These are phyloP conservation scores for Artemisia princeps DNA, from an alignment of 140 eudicot genomes.

Conservation along the genomic window DNA sequence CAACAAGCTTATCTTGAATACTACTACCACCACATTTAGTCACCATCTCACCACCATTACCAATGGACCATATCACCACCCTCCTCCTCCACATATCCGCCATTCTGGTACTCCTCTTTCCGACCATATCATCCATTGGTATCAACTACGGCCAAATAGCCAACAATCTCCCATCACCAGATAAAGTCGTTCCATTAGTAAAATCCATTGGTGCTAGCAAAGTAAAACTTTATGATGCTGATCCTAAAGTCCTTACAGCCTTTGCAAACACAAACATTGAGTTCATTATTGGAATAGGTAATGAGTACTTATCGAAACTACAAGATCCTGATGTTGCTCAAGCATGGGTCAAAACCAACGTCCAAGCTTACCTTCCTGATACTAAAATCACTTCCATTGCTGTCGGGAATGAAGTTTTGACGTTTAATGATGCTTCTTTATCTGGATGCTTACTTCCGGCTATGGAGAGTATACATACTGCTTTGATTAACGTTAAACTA, in stretches of 20 bases:
- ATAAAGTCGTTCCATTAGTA: conserved; percentile 49
- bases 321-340: conserved; percentile 48
- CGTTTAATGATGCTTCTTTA: conserved; percentile 53
- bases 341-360: conserved; percentile 67
- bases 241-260: conserved; percentile 65
- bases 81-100: conserved; percentile 28
- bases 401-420: conserved; percentile 79
- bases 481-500: conserved; percentile 41
- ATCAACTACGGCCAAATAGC: conserved; percentile 90
- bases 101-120: conserved; percentile 19
- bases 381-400: conserved; percentile 71
- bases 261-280: conserved; percentile 69
- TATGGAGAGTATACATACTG: conserved; percentile 65
- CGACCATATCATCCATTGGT: conserved; percentile 45
- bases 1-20: conserved; percentile 28
- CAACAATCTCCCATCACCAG: conserved; percentile 71
- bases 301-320: conserved; percentile 48
- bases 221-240: conserved; percentile 85
- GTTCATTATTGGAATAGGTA: conserved; percentile 61
- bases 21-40: conserved; percentile 12
- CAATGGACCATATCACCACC: conserved; percentile 17
- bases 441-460: conserved; percentile 65
- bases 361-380: conserved; percentile 48
- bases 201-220: conserved; percentile 58
- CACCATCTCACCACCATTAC: conserved; percentile 19